phyloP scores from a whole-genome alignment of 2,329 filamentous ascomycete genomes.

The Ophiocordyceps australis region DNA sequence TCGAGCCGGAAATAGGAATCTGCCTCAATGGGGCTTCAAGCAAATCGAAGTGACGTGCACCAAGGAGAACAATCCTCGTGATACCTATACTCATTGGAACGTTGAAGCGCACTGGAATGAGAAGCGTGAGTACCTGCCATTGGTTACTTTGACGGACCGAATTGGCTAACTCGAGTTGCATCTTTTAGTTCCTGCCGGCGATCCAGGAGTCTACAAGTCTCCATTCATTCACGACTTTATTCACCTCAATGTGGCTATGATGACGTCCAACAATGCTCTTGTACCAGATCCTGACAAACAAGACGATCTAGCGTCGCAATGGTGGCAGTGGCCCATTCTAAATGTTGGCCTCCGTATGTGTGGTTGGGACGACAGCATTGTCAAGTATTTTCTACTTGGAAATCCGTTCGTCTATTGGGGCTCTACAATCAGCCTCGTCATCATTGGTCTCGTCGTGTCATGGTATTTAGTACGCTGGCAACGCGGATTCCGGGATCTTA shows the following conservation, averaged over 20 bases:
- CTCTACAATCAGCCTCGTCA: constrained; percentile 59
- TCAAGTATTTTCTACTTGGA: constrained; percentile 97
- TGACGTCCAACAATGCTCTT: constrained; percentile 98
- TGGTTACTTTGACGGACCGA: too few relatives aligned
- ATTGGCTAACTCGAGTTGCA: constrained; percentile 1
- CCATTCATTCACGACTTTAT: constrained; percentile 97
- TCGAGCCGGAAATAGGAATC: constrained; percentile 83
- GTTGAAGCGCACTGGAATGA: constrained; percentile 91
- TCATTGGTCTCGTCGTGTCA: constrained; percentile 52
- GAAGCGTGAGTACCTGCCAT: constrained; percentile 66
- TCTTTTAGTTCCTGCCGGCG: constrained; percentile 59
- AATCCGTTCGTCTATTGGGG: constrained; percentile 96
- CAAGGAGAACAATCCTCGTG: constrained; percentile 80
- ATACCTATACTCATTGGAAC: constrained; percentile 98
- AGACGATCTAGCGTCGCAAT: constrained; percentile 87
- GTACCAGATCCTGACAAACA: constrained; percentile 98
- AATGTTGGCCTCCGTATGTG: constrained; percentile 96
- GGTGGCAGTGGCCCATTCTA: constrained; percentile 97
- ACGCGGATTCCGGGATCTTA: constrained; percentile 76
- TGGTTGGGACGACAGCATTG: constrained; percentile 84
- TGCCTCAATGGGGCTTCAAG: constrained; percentile 99
- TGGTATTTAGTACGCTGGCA: constrained; percentile 95
- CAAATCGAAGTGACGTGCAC: constrained; percentile 95
- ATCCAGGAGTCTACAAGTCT: constrained; percentile 86
- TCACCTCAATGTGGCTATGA: constrained; percentile 97